Evolutionary conservation across 768 basidiomycete species (phyloP), one percentile per base, ranked within the genome.

Genomic region (Lepiota venenata): DNA sequence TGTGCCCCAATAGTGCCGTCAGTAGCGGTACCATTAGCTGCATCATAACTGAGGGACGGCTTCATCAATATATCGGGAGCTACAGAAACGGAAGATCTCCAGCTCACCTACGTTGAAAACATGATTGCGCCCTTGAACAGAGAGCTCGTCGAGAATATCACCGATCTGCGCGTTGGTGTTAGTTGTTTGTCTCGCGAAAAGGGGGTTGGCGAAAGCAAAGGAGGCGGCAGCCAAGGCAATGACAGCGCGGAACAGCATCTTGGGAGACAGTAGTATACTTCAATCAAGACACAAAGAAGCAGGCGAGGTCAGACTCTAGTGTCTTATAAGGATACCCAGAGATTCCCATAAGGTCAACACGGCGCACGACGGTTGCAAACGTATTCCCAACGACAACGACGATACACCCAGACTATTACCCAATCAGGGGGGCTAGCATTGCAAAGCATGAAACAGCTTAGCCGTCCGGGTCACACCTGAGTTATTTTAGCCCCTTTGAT

Each of bases 111-210:
- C 63, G 38, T 48, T 61, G 39, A 63, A 63, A 14, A 66, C 59
- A 27, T 50, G 56, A 20, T 58, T 29, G 49, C 63, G 69, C 22
- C 65, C 52, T 21, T 27, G 41, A 15, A 52, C 29, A n/a, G 65
- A 63, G 35, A 73, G 63, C 2, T n/a, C 35, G 45, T 64, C 64
- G 55, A 73, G 53, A 27, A 66, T 61, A 21, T 57, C 46, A 22
- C 56, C 51, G 52, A 72, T 70, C 5, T 61, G 63, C 15, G 59
- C 39, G 42, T 71, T 71, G 44, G 69, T 72, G 57, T 71, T 72
- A 20, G 66, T 63, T 32, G 63, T 39, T 60, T 71, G 70, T 50
- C 70, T 66, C 39, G 58, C 40, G 37, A 46, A 35, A 51, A 72
- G 61, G 32, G 64, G 64, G 48, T 64, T 66, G 37, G 70, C 71